Evolutionary conservation across 371 early-diverging fungal species (phyloP).

Genomic region (Mortierella sp.): DNA sequence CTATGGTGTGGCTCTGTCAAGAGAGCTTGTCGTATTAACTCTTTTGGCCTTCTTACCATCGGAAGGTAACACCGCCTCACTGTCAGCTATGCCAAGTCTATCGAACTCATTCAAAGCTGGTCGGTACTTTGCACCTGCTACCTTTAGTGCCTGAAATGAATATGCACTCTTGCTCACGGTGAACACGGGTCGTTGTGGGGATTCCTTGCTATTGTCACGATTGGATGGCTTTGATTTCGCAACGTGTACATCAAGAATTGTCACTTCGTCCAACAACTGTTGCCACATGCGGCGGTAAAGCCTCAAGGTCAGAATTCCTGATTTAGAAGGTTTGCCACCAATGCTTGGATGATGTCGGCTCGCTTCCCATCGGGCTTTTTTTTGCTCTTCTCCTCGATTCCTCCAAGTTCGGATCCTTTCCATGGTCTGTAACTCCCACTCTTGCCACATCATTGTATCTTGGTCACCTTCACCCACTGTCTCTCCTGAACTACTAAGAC

Average conservation of each 20-base stretch:
- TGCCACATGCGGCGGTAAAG: constrained; percentile 45
- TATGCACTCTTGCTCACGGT: constrained; percentile 22
- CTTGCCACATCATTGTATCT: constrained; percentile 4
- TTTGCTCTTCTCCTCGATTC: constrained; percentile 15
- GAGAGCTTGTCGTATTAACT: too few relatives aligned
- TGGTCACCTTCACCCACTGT: neutral
- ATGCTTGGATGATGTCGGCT: constrained; percentile 31
- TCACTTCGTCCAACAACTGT: constrained; percentile 28
- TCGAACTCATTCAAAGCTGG: constrained; percentile 37
- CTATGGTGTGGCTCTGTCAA: too few relatives aligned
- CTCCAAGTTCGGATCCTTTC: constrained; percentile 27
- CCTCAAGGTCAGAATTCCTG: constrained; percentile 24
- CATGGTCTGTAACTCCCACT: constrained; percentile 30
- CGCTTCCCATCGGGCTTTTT: constrained; percentile 11
- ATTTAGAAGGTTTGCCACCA: constrained; percentile 43
- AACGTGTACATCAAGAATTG: constrained; percentile 20
- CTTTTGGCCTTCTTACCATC: too few relatives aligned
- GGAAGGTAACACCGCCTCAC: too few relatives aligned
- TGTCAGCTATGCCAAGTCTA: constrained; percentile 15
- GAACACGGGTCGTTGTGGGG: neutral
- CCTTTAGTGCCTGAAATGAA: constrained; percentile 8
- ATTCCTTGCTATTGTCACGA: neutral
- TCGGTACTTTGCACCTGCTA: constrained; percentile 12
- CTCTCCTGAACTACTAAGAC: constrained; percentile 2
- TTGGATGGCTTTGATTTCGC: neutral